Conservation (phyloP, 768 basidiomycete species). For the Hypholoma fasciculare region DNA sequence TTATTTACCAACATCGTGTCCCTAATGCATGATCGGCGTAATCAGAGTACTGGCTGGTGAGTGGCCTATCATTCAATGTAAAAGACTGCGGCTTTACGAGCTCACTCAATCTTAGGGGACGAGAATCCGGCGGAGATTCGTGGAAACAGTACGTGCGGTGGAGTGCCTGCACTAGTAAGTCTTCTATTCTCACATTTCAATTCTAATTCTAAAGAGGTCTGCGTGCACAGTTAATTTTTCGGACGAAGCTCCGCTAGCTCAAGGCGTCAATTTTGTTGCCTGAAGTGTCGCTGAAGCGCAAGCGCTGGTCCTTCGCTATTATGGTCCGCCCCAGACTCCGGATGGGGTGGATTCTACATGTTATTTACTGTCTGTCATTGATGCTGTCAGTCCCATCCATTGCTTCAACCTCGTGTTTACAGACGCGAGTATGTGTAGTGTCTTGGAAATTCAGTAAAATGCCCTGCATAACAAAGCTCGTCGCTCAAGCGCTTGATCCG, state of each 20-base stretch:
- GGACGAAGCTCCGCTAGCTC: slow-evolving; percentile 85
- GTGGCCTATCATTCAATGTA: slow-evolving; percentile 22
- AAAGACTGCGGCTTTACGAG: slow-evolving; percentile 16
- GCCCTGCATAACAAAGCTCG: neutral
- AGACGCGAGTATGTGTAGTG: slow-evolving; percentile 3
- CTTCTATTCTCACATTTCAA: slow-evolving; percentile 4
- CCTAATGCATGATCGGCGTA: neutral
- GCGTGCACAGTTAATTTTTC: slow-evolving; percentile 75
- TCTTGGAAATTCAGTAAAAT: neutral
- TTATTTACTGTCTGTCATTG: neutral
- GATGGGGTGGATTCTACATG: slow-evolving; percentile 2
- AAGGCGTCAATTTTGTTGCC: slow-evolving; percentile 83
- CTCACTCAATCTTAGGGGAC: slow-evolving; percentile 60
- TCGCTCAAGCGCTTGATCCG: slow-evolving; percentile 8
- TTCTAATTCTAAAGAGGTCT: slow-evolving; percentile 8
- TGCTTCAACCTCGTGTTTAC: slow-evolving; percentile 5
- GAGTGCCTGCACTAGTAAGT: slow-evolving; percentile 79
- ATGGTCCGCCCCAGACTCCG: slow-evolving; percentile 5
- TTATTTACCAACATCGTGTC: neutral
- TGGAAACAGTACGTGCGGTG: slow-evolving; percentile 97
- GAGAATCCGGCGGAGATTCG: slow-evolving; percentile 97
- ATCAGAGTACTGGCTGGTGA: slow-evolving; percentile 81
- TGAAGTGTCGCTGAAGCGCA: slow-evolving; percentile 21
- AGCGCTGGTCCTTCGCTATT: slow-evolving; percentile 2
- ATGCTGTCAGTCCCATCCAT: neutral